Evolutionary conservation across 1,139 yeast genomes (phyloP).

Genomic region (Suhomyces kunorum): DNA sequence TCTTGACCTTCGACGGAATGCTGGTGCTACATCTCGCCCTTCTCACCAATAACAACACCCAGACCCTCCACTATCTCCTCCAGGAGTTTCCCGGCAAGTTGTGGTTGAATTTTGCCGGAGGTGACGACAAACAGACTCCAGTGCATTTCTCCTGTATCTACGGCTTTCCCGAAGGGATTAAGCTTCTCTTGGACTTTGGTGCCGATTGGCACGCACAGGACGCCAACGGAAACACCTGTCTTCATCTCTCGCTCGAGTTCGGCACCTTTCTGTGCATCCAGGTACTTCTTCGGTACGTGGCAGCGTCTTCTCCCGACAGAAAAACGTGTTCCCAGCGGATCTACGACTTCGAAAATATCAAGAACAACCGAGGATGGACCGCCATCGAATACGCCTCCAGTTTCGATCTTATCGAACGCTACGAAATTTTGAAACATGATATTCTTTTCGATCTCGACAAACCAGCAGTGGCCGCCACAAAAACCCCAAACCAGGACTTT

Average conservation of each 20-base stretch:
- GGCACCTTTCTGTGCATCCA: constrained; percentile 69
- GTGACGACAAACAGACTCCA: constrained; percentile 62
- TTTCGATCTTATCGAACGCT: constrained; percentile 42
- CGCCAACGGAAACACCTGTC: constrained; percentile 67
- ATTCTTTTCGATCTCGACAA: constrained; percentile 8
- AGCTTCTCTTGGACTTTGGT: constrained; percentile 73
- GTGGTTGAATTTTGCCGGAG: constrained; percentile 55
- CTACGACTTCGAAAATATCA: constrained; percentile 27
- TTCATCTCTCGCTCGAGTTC: constrained; percentile 79
- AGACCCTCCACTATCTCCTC: constrained; percentile 76
- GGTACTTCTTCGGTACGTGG: constrained; percentile 48
- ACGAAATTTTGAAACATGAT: constrained; percentile 15
- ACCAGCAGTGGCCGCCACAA: not conserved
- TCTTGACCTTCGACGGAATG: constrained; percentile 61
- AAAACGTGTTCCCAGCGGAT: constrained; percentile 45
- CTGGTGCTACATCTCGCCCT: constrained; percentile 81
- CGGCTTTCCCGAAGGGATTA: constrained; percentile 71
- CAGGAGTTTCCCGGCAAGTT: constrained; percentile 74
- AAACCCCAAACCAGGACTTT: not conserved
- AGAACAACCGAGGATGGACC: constrained; percentile 66
- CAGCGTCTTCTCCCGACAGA: constrained; percentile 15
- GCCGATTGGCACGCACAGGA: constrained; percentile 69
- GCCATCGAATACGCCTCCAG: constrained; percentile 62
- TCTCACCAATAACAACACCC: constrained; percentile 66
- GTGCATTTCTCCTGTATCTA: constrained; percentile 69